Percentiles rank a stretch among this genome's conserved stretches.
Evolutionary conservation across 805 yeast species (phyloP).

Genomic region (Saccharomycopsis sp.): DNA sequence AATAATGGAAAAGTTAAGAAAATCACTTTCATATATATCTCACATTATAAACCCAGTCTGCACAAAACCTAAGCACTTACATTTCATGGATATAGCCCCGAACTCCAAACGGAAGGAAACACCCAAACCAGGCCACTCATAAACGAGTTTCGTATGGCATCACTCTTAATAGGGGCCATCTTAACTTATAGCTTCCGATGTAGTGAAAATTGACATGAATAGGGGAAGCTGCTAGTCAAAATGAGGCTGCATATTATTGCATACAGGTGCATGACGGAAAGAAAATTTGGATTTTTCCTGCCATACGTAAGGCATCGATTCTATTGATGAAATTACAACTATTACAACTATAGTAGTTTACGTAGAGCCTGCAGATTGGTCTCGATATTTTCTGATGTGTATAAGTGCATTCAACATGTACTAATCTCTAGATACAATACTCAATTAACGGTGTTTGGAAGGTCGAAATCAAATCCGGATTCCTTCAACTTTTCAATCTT

Average conservation of each 20-base stretch:
- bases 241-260: neutral
- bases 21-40: neutral
- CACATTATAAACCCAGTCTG: neutral
- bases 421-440: neutral
- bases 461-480: constrained; percentile 50
- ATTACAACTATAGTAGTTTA: too few relatives aligned
- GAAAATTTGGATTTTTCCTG: neutral
- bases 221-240: neutral
- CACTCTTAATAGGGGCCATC: neutral
- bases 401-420: too few relatives aligned
- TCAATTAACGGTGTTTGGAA: constrained; percentile 5
- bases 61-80: neutral
- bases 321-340: too few relatives aligned
- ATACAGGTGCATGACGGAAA: neutral
- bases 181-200: neutral
- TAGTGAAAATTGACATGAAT: neutral
- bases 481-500: constrained; percentile 45
- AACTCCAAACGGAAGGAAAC: neutral
- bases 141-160: neutral
- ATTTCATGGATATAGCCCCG: neutral
- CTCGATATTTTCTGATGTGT: too few relatives aligned
- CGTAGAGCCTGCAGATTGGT: too few relatives aligned
- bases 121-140: neutral
- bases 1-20: neutral
- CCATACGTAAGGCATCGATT: neutral